Evolutionary conservation across 495 filamentous ascomycete genomes (phyloP).

Genomic region (Penicillium odoratum): DNA sequence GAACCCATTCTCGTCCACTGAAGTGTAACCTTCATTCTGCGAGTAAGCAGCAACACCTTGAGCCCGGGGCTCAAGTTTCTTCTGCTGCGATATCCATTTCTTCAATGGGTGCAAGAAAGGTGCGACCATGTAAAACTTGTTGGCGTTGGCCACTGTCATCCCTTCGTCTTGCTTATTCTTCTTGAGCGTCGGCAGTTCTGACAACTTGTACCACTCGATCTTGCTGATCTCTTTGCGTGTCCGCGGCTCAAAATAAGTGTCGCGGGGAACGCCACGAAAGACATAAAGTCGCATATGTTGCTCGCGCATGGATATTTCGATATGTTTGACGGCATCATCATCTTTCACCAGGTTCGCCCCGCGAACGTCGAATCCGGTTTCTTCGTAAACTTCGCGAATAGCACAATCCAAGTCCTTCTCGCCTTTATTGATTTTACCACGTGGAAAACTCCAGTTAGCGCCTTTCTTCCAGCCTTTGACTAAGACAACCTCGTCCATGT

Average conservation of each 20-base stretch:
- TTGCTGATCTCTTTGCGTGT: slow-evolving; percentile 97
- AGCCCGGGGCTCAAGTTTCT: slow-evolving; percentile 58
- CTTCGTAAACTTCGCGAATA: slow-evolving; percentile 89
- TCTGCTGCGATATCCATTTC: slow-evolving; percentile 87
- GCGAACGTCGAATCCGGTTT: slow-evolving; percentile 85
- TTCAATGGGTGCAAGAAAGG: slow-evolving; percentile 84
- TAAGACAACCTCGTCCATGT: slow-evolving; percentile 86
- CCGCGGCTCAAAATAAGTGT: slow-evolving; percentile 82
- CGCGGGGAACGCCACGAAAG: slow-evolving; percentile 80
- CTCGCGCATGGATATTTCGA: slow-evolving; percentile 85
- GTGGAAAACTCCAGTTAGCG: slow-evolving; percentile 92
- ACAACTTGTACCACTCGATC: slow-evolving; percentile 88
- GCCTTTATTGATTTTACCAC: slow-evolving; percentile 96
- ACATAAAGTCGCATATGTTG: slow-evolving; percentile 92
- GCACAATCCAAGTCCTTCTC: slow-evolving; percentile 92
- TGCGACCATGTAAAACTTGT: slow-evolving; percentile 97
- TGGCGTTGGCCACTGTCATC: slow-evolving; percentile 58
- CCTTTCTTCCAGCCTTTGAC: slow-evolving; percentile 98
- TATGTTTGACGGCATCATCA: slow-evolving; percentile 68
- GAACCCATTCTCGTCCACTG: slow-evolving; percentile 36
- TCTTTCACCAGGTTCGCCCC: slow-evolving; percentile 68
- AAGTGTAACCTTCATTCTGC: slow-evolving; percentile 35
- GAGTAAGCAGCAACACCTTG: slow-evolving; percentile 20
- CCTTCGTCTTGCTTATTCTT: slow-evolving; percentile 61
- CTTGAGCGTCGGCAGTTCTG: slow-evolving; percentile 80